Base-by-base conservation (phyloP, 768 basidiomycete genomes). In the Agaricus blazei region DNA sequence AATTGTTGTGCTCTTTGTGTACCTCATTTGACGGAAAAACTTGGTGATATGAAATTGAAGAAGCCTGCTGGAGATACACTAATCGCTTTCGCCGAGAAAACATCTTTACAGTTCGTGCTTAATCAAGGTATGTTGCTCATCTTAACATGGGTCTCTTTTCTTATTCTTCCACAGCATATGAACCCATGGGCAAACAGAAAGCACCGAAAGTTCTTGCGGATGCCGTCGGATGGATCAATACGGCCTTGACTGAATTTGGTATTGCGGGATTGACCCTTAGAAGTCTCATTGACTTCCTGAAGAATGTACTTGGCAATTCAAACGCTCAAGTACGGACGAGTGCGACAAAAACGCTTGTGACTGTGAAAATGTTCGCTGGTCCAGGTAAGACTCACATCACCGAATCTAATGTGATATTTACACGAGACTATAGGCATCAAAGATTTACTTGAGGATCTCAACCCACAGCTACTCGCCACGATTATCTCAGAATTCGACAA, bases 131-230 rank as follows among this genome's bases (percentile, higher is more conserved):
- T 50, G 80, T 34, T 11, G 19, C 4, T 24, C 5, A 65, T 23
- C 51, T 9, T 40, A 34, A 37, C 31, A 15, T 28, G 43, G 43
- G 26, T 28, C 42, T 28, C 40, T 11, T 37, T 23, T 38, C 47
- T 60, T 47, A 43, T 48, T 19, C 53, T 42, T 19, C 36, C 48
- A 55, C 58, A 97, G 97, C 85, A 0, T 99, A 97, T 65, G 97
- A 98, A 24, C 89, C 96, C 0, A 72, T 99, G 63, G 82, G 83
- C 28, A 97, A 95, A 70, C 93, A 94, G 67, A 99, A 99, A 67
- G 96, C 97, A 3, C 96, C 97, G 0, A 99, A 98, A 71, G 92
- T 93, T 42, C 79, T 98, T 34, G 92, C 94, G 0, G 97, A 99
- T 66, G 87, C 94, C 2, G 70, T 95, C 46, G 72, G 77, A 26